Conservation (phyloP, 768 basidiomycete genomes). For the Panaeolus cyanescens region DNA sequence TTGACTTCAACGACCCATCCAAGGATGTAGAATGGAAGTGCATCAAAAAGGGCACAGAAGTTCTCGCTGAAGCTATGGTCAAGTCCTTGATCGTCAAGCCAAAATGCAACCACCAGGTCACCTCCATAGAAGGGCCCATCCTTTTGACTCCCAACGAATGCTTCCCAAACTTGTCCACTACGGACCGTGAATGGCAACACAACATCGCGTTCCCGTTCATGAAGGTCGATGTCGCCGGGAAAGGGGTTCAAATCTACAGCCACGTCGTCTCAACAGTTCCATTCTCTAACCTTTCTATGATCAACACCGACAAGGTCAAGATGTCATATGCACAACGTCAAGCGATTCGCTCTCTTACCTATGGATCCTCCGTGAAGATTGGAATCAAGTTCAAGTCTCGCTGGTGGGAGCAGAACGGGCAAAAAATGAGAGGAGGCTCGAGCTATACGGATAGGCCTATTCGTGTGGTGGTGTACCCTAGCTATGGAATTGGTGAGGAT, state of each 20-base stretch:
- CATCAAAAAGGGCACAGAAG: constrained; percentile 15
- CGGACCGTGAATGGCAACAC: not conserved
- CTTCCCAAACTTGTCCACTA: not conserved
- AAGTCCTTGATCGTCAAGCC: constrained; percentile 3
- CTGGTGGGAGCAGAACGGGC: constrained; percentile 15
- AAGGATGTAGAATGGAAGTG: constrained; percentile 14
- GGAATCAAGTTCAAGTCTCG: constrained; percentile 17
- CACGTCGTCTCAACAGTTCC: constrained; percentile 17
- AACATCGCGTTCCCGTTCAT: constrained; percentile 2
- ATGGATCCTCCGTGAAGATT: constrained; percentile 15
- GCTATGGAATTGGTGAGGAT: constrained; percentile 13
- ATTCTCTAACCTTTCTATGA: constrained; percentile 11
- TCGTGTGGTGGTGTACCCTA: constrained; percentile 17
- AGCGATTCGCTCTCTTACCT: constrained; percentile 15
- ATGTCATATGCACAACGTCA: constrained; percentile 15
- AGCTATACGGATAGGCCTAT: constrained; percentile 15
- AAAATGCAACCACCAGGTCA: constrained; percentile 10
- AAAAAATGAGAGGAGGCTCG: constrained; percentile 10
- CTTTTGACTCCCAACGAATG: not conserved
- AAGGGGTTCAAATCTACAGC: constrained; percentile 10
- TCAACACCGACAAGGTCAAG: constrained; percentile 8
- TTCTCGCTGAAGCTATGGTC: constrained; percentile 11
- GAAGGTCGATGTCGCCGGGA: constrained; percentile 11
- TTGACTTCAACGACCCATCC: constrained; percentile 15
- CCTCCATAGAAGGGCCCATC: constrained; percentile 5